phyloP scores from a whole-genome alignment of 495 filamentous ascomycete species.

The Penicillium daleae region DNA sequence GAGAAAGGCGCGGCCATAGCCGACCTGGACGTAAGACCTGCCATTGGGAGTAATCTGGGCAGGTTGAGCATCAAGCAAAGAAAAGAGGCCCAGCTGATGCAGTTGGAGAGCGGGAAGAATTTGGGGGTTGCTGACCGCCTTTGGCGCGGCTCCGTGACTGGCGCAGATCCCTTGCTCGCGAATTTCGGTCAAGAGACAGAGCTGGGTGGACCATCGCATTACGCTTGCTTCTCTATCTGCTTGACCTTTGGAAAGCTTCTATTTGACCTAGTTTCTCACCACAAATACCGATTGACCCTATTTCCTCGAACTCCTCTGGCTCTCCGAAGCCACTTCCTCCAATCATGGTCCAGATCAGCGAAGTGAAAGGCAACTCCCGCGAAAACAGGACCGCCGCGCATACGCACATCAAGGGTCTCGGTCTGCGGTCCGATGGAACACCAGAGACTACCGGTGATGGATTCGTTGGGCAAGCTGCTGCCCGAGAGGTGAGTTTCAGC shows the following conservation, averaged over 20 bases:
- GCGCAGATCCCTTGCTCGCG: conserved; percentile 42
- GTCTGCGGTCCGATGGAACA: conserved; percentile 77
- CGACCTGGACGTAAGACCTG: conserved; percentile 36
- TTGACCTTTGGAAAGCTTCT: conserved; percentile 16
- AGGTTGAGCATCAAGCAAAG: conserved; percentile 7
- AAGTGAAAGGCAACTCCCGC: conserved; percentile 93
- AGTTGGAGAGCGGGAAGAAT: conserved; percentile 37
- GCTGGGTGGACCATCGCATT: conserved; percentile 21
- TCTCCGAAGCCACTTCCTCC: conserved; percentile 32
- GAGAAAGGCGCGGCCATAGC: conserved; percentile 43
- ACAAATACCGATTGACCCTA: conserved; percentile 8
- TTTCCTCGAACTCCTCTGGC: conserved; percentile 19
- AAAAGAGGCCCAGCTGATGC: not conserved
- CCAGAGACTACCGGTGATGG: conserved; percentile 77
- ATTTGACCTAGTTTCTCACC: not conserved
- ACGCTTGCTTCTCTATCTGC: conserved; percentile 22
- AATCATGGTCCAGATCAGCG: conserved; percentile 90
- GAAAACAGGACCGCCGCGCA: conserved; percentile 95
- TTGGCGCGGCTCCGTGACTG: conserved; percentile 35
- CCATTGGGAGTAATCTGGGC: conserved; percentile 30
- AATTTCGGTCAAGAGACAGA: conserved; percentile 42
- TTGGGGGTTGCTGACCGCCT: conserved; percentile 49
- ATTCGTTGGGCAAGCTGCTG: conserved; percentile 86
- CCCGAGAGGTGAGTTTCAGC: conserved; percentile 69
- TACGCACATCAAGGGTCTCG: conserved; percentile 94